phyloP scores from a whole-genome alignment of 768 basidiomycete species.

The Tulasnella sp. region DNA sequence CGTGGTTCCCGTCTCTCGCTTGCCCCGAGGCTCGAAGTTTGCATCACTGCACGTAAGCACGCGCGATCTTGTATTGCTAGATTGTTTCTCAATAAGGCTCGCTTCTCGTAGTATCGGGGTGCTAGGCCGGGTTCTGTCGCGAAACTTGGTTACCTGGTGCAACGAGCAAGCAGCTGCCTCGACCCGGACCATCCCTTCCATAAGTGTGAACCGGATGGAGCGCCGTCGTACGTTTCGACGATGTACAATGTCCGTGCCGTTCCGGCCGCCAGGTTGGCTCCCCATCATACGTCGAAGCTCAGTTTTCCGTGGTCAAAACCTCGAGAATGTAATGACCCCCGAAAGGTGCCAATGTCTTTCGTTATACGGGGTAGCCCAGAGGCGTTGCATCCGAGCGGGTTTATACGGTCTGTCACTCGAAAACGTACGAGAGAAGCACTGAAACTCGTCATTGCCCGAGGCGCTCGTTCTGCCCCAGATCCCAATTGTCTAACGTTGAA shows the following conservation, averaged over 20 bases:
- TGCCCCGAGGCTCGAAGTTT: too few species aligned
- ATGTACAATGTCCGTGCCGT: not conserved
- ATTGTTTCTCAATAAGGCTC: too few species aligned
- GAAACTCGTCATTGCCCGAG: slow-evolving; percentile 4
- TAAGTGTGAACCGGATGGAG: not conserved
- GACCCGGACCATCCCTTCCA: slow-evolving; percentile 10
- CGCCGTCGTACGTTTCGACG: not conserved
- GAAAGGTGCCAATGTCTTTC: slow-evolving; percentile 1
- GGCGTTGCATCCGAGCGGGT: not conserved
- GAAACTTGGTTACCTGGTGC: not conserved
- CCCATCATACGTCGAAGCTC: not conserved
- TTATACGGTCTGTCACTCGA: slow-evolving; percentile 1
- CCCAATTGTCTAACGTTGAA: not conserved
- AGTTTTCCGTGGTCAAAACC: slow-evolving; percentile 2
- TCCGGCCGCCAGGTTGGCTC: not conserved
- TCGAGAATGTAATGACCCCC: not conserved
- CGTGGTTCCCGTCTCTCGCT: too few species aligned
- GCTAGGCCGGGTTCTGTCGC: not conserved
- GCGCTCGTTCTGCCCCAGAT: not conserved
- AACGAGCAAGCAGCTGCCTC: not conserved
- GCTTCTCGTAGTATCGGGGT: slow-evolving; percentile 2
- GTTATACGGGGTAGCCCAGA: not conserved
- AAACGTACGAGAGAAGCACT: not conserved
- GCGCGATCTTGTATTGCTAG: too few species aligned
- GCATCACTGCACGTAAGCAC: too few species aligned